Conservation (phyloP, 2,329 filamentous ascomycete species). For the Pseudogymnoascus sp. region DNA sequence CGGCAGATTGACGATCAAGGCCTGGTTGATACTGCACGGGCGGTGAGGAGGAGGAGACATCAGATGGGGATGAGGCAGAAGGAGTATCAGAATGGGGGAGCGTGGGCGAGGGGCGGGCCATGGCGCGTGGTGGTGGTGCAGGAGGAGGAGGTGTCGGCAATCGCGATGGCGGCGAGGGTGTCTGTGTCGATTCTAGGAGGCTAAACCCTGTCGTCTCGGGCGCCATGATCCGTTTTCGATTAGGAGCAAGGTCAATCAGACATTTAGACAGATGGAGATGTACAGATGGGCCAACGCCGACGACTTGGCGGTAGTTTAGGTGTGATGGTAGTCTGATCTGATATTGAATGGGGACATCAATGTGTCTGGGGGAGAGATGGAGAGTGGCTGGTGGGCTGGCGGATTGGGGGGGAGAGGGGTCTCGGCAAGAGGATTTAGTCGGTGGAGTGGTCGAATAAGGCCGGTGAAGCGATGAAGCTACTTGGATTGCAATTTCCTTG, state of each 20-base stretch:
- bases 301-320: background rate
- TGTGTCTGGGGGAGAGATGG: background rate
- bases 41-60: slow-evolving; percentile 16
- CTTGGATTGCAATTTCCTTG: background rate
- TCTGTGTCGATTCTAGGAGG: background rate
- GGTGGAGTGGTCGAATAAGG: background rate
- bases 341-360: background rate
- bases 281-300: background rate
- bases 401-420: background rate
- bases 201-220: background rate
- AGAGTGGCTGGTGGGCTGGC: background rate
- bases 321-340: background rate
- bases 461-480: background rate
- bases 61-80: slow-evolving; percentile 24
- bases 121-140: background rate
- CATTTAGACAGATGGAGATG: slow-evolving; percentile 2
- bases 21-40: slow-evolving; percentile 9
- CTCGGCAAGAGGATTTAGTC: background rate
- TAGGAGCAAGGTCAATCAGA: background rate
- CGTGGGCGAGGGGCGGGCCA: slow-evolving; percentile 1
- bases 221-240: slow-evolving; percentile 7
- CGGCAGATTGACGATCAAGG: background rate
- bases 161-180: slow-evolving; percentile 1
- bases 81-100: slow-evolving; percentile 22
- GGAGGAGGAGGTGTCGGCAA: background rate